Conservation (phyloP, 495 filamentous ascomycete species). For the Hyphodiscus hymeniophilus region DNA sequence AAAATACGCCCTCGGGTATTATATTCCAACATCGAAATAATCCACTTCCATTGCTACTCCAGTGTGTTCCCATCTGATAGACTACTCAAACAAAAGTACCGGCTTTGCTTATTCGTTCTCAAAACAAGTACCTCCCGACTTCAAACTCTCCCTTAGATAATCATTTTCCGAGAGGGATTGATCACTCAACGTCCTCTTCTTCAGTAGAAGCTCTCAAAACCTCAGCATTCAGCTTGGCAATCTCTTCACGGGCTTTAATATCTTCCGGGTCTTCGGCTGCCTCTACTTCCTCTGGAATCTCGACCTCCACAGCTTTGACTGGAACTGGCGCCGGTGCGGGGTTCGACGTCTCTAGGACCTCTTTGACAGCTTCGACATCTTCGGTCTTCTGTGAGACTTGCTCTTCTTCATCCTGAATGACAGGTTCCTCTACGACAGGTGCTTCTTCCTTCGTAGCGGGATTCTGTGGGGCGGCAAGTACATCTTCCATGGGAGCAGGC, state of each 20-base stretch:
- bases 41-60: too few relatives aligned
- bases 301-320: not conserved
- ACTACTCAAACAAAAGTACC: too few relatives aligned
- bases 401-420: constrained; percentile 1
- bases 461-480: constrained; percentile 13
- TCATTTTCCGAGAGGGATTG: too few relatives aligned
- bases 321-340: not conserved
- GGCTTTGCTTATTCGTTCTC: too few relatives aligned
- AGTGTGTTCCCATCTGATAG: too few relatives aligned
- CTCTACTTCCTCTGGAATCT: not conserved
- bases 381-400: not conserved
- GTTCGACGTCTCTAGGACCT: not conserved
- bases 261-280: constrained; percentile 16
- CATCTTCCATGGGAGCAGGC: constrained; percentile 7
- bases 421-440: not conserved
- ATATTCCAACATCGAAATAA: too few relatives aligned
- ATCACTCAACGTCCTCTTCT: too few relatives aligned
- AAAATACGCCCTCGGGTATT: too few relatives aligned
- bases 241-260: constrained; percentile 17
- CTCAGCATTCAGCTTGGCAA: constrained; percentile 19
- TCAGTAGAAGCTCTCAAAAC: constrained; percentile 8
- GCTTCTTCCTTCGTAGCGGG: constrained; percentile 20
- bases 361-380: not conserved
- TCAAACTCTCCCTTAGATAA: too few relatives aligned
- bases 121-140: too few relatives aligned